A percentile compares a stretch with the other conserved stretches of the same genome.
phyloP scores from a whole-genome alignment of 2,329 filamentous ascomycete species.

The Falciphora oryzae region DNA sequence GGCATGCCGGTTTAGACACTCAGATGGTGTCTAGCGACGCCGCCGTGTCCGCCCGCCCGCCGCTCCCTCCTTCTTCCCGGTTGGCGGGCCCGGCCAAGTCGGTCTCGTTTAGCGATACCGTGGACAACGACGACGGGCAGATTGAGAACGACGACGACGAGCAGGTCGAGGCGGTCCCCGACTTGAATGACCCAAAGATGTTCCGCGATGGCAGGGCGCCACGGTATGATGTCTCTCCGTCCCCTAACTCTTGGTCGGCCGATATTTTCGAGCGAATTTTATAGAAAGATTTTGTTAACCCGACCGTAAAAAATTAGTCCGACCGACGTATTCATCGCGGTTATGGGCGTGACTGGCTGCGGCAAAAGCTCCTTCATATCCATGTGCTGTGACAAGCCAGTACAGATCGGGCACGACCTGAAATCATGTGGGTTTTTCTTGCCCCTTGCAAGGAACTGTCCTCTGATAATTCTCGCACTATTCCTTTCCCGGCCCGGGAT shows the following conservation, averaged over 20 bases:
- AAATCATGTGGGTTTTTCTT: constrained; percentile 1
- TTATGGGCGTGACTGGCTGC: constrained; percentile 9
- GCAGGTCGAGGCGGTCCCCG: neutral
- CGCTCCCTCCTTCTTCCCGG: neutral
- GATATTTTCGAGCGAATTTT: neutral
- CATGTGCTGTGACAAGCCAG: neutral
- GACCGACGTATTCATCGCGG: constrained; percentile 6
- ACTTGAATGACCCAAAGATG: neutral
- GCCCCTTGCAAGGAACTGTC: too few relatives aligned
- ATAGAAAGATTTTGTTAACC: neutral
- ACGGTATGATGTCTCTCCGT: neutral
- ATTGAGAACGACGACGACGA: neutral
- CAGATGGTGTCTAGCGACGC: neutral
- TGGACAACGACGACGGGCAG: neutral
- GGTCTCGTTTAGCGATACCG: neutral
- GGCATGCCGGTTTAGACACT: neutral
- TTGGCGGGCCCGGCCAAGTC: neutral
- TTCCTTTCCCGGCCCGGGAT: neutral
- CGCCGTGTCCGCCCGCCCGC: too few relatives aligned
- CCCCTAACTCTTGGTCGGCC: neutral
- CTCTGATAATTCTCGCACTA: too few relatives aligned
- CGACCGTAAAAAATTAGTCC: neutral
- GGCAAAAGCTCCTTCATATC: constrained; percentile 12
- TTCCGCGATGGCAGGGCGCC: neutral
- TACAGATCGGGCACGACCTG: constrained; percentile 3